phyloP scores from a whole-genome alignment of 306 rosid genomes.

The Prunus mira region DNA sequence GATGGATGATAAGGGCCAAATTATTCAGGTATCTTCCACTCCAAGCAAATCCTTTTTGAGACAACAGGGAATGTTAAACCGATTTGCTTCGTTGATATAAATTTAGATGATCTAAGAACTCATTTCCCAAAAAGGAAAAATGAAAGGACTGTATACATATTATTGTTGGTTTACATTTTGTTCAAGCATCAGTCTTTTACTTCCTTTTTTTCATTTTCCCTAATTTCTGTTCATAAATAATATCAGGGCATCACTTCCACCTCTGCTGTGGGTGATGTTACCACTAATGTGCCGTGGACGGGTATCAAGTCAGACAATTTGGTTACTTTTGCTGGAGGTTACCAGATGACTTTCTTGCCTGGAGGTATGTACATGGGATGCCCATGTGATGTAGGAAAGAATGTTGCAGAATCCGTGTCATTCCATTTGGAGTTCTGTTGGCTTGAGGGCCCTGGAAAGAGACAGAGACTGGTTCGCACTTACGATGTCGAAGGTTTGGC shows the following conservation, averaged over 20 bases:
- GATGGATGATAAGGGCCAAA: conserved; percentile 60
- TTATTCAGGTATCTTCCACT: conserved; percentile 66
- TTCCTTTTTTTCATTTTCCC: neutral
- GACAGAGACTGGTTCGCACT: conserved; percentile 87
- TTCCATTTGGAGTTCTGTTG: conserved; percentile 98
- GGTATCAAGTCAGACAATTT: conserved; percentile 60
- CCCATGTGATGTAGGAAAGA: conserved; percentile 75
- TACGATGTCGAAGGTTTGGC: conserved; percentile 91
- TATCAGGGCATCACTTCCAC: conserved; percentile 67
- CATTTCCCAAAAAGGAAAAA: neutral
- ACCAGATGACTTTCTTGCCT: conserved; percentile 75
- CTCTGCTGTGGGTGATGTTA: conserved; percentile 45
- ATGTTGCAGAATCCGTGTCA: conserved; percentile 61
- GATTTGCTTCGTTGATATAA: neutral
- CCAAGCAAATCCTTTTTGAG: neutral
- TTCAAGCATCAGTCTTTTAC: neutral
- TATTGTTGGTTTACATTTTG: neutral
- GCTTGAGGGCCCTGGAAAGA: conserved; percentile 69
- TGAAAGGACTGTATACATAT: neutral
- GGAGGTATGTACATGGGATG: conserved; percentile 96
- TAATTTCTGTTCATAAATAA: neutral
- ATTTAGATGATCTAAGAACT: neutral
- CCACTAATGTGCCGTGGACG: conserved; percentile 79
- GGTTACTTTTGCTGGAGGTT: conserved; percentile 72
- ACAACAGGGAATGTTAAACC: neutral